phyloP scores from a whole-genome alignment of 2,329 filamentous ascomycete genomes.

The Amesomyces nigricolor region DNA sequence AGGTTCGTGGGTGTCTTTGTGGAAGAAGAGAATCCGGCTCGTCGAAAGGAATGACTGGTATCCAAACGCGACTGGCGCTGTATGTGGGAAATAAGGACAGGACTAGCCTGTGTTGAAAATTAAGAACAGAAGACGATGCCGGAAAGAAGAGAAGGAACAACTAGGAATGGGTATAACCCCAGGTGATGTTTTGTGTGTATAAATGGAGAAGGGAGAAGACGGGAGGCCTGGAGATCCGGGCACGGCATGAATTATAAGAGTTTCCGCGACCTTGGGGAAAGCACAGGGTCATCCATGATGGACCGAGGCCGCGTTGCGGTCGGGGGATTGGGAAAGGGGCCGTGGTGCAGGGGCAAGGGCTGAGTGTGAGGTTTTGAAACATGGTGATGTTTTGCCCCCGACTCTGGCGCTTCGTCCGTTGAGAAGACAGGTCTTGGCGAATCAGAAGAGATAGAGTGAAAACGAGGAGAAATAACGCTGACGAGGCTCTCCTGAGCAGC shows the following conservation, averaged over 20 bases:
- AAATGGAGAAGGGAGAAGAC: constrained; percentile 29
- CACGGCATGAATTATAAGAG: constrained; percentile 40
- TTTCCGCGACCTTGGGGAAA: constrained; percentile 26
- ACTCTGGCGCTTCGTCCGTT: constrained; percentile 15
- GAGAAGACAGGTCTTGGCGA: neutral
- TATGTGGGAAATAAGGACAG: constrained; percentile 31
- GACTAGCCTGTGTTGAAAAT: constrained; percentile 43
- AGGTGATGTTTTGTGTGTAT: constrained; percentile 23
- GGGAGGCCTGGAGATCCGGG: constrained; percentile 23
- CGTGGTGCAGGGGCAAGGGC: constrained; percentile 19
- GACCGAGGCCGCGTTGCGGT: constrained; percentile 29
- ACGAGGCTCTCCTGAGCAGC: neutral
- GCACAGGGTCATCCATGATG: constrained; percentile 36
- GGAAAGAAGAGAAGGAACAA: constrained; percentile 26
- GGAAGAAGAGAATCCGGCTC: constrained; percentile 26
- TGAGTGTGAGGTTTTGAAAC: constrained; percentile 26
- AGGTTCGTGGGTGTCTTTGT: constrained; percentile 19
- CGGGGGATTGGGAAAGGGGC: constrained; percentile 17
- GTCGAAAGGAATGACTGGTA: constrained; percentile 28
- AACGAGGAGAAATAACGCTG: constrained; percentile 1
- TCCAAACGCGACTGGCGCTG: constrained; percentile 43
- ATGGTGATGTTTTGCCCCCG: constrained; percentile 26
- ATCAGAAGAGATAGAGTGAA: constrained; percentile 1
- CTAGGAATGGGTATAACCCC: constrained; percentile 19
- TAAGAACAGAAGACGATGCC: constrained; percentile 27